Base-by-base conservation (phyloP, 169 alveolate genomes). In the Cryptosporidium felis region DNA sequence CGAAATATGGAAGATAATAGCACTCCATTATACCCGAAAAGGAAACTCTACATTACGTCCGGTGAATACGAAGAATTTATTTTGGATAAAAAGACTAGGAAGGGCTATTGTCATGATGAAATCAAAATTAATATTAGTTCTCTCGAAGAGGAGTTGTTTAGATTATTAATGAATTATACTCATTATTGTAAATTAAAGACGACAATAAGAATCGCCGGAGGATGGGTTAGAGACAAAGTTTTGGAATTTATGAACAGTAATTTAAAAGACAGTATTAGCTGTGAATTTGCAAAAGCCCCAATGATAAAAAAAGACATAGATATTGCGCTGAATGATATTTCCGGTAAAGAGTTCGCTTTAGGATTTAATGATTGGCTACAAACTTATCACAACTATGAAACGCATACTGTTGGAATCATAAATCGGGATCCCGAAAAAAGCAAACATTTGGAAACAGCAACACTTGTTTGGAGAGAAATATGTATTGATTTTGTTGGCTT, bases 201-300 rank as follows among this genome's bases (percentile, higher is more conserved):
- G 56, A 74, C 32, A 30, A 34, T 96, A n/a, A 90, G 99, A 81
- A 97, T 96, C 12, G 99, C 98, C 8, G 99, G 99, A 12, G 99
- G 99, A 2, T 98, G 99, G 99, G 99, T 97, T 1, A 81, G 99
- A 82, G 99, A 98, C 92, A 97, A 97, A 90, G 81, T 95, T 60
- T 81, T 96, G 60, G 90, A 81, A 5, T 60, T 62, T 41, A 62
- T 81, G 5, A 82, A 94, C 58, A 89, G 90, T 46, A 36, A 10
- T 51, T 21, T 6, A 49, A 36, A 21, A 49, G n/a, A 61, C 10
- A 18, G 12, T 12, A 10, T 14, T 32, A 21, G 28, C 45, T 8
- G 1, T 6, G 51, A 18, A 81, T 85, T 26, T 92, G 26, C 60
- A 89, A 79, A 90, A 89, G 1, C 62, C 61, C 42, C 92, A 80